phyloP scores from a whole-genome alignment of 2,329 filamentous ascomycete genomes.

The Neofusicoccum umdonicola region DNA sequence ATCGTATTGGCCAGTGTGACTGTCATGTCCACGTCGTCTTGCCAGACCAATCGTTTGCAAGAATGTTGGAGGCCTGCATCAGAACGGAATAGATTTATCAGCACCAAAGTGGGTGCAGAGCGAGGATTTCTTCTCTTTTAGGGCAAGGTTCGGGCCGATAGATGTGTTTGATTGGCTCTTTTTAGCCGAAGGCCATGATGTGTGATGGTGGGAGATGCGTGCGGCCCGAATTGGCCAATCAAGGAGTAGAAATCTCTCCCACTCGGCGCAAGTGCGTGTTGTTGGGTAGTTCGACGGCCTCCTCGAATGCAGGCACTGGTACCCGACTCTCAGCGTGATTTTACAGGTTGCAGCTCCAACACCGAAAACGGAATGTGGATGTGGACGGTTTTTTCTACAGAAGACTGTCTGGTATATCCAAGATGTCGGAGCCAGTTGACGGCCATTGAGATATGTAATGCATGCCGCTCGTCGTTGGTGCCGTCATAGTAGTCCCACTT shows the following conservation, averaged over 20 bases:
- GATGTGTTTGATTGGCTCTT: not conserved
- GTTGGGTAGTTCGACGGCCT: not conserved
- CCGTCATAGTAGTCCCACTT: not conserved
- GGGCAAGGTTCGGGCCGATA: not conserved
- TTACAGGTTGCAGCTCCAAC: not conserved
- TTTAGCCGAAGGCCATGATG: not conserved
- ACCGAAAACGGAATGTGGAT: not conserved
- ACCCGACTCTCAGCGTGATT: no score
- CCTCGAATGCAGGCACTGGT: not conserved
- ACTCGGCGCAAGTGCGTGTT: not conserved
- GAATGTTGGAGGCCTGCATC: no score
- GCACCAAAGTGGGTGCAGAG: no score
- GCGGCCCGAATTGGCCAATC: not conserved
- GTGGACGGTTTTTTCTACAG: not conserved
- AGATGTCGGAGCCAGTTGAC: not conserved
- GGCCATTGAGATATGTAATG: not conserved
- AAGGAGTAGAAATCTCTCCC: not conserved
- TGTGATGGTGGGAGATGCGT: not conserved
- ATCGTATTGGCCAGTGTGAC: no score
- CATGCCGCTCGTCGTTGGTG: not conserved
- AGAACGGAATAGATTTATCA: no score
- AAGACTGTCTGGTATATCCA: not conserved
- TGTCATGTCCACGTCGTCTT: no score
- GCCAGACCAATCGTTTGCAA: no score
- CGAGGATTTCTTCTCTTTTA: no score